Base-by-base conservation (phyloP, 208 protist species). In the Leishmania turanica region DNA sequence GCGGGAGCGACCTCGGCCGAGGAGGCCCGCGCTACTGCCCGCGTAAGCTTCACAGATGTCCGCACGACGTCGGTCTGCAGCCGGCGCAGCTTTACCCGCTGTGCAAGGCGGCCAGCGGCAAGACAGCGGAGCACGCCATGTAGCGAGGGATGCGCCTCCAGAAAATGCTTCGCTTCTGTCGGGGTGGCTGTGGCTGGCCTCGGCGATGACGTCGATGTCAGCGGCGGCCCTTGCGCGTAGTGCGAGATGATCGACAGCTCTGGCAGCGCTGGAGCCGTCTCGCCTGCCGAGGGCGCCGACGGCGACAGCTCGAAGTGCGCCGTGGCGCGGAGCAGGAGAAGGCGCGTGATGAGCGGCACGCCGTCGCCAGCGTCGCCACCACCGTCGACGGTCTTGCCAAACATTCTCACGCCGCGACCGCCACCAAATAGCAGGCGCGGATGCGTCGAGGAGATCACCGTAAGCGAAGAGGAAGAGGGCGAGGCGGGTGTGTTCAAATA, bases 41-140 rank as follows among this genome's bases (percentile, higher is more conserved):
- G 60, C 1, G 77, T 76, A 37, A 85, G 62, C 64, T 81, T 71
- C 64, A 85, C 82, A 7, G 77, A 42, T 31, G 82, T 79, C 27
- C 66, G 65, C 37, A 75, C 66, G 64, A 84, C 31, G 13, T 68
- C n/a, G 3, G 58, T 86, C 24, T 75, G 73, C 34, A 68, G 68
- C 45, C 65, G 79, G 24, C 80, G 79, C 77, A 84, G 66, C 70
- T 65, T 76, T n/a, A 65, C 40, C 37, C 77, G 86, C 40, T 81
- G 78, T 21, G 71, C 19, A 9, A 93, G 80, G 3, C 87, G 79
- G 9, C 47, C 68, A 40, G 75, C 21, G 24, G 85, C 85, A 64
- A 91, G 89, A 42, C 75, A 78, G 69, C 45, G 31, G 53, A 93
- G 73, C 21, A 90, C 58, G 40, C 82, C 75, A 34, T 78, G 71